A percentile compares a stretch with the other conserved stretches of the same genome.
These are phyloP conservation scores for Striga hermonthica DNA, from an alignment of 305 asterid genomes.

Conservation along the genomic window DNA sequence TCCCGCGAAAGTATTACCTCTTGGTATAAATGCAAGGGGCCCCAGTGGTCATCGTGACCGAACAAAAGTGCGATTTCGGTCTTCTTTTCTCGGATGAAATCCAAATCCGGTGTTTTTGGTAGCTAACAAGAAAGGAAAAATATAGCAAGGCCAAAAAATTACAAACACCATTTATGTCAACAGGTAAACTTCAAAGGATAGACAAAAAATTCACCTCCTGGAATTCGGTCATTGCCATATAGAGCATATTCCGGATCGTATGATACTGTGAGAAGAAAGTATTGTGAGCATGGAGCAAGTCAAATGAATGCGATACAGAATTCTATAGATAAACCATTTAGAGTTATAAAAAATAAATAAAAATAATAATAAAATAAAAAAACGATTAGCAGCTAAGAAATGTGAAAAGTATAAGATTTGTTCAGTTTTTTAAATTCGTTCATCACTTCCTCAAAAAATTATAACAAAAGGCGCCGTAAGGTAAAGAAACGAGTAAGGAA, in stretches of 20 bases:
- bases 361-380: too few species aligned
- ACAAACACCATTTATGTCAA: neutral
- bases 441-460: too few species aligned
- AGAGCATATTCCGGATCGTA: constrained; percentile 63
- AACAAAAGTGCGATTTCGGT: constrained; percentile 64
- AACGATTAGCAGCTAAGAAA: too few species aligned
- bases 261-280: constrained; percentile 58
- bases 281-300: constrained; percentile 7
- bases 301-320: neutral
- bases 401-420: too few species aligned
- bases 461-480: too few species aligned
- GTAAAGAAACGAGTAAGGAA: too few species aligned
- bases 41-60: constrained; percentile 92
- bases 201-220: constrained; percentile 44
- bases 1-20: constrained; percentile 50
- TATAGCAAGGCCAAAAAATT: neutral
- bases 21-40: constrained; percentile 68
- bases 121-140: constrained; percentile 43
- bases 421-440: too few species aligned
- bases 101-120: constrained; percentile 64
- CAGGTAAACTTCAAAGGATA: neutral
- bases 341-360: too few species aligned
- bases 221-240: constrained; percentile 85
- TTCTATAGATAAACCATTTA: too few species aligned
- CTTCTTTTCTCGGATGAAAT: constrained; percentile 58